Conservation (phyloP, 768 basidiomycete genomes). For the Calocybe indica region DNA sequence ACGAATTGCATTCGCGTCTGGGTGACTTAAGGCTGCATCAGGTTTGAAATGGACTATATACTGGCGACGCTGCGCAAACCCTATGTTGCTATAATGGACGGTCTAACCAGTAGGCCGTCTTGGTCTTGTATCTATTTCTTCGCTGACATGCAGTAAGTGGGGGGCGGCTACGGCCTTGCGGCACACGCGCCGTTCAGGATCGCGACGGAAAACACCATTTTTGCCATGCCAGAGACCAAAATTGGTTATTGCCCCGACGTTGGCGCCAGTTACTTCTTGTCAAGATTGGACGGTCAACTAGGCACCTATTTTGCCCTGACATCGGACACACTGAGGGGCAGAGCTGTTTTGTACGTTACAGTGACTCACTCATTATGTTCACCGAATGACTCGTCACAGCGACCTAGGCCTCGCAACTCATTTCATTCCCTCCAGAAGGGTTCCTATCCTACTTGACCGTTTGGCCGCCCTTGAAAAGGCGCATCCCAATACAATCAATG, state of each 20-base stretch:
- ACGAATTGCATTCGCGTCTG: conserved; percentile 2
- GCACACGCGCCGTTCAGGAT: conserved; percentile 84
- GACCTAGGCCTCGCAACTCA: conserved; percentile 94
- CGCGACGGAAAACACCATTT: conserved; percentile 86
- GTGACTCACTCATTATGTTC: neutral
- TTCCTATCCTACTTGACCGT: conserved; percentile 66
- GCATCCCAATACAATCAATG: conserved; percentile 31
- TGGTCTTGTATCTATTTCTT: conserved; percentile 4
- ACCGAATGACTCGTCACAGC: conserved; percentile 31
- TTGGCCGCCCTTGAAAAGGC: conserved; percentile 53
- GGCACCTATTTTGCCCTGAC: conserved; percentile 95
- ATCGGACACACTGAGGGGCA: conserved; percentile 61
- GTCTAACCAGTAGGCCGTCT: conserved; percentile 72
- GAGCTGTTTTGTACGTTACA: conserved; percentile 76
- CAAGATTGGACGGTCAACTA: conserved; percentile 83
- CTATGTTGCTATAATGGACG: conserved; percentile 90
- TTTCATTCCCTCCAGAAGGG: conserved; percentile 71
- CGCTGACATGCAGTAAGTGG: conserved; percentile 51
- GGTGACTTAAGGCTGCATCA: conserved; percentile 18
- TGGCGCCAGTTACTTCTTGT: conserved; percentile 85
- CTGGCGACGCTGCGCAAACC: conserved; percentile 72
- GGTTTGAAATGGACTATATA: conserved; percentile 77
- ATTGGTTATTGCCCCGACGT: conserved; percentile 92
- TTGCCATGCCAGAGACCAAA: conserved; percentile 97
- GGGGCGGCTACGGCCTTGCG: conserved; percentile 89